These are phyloP conservation scores for Westerdykella sp. DNA, from an alignment of 2,329 filamentous ascomycete species.

Conservation along the genomic window DNA sequence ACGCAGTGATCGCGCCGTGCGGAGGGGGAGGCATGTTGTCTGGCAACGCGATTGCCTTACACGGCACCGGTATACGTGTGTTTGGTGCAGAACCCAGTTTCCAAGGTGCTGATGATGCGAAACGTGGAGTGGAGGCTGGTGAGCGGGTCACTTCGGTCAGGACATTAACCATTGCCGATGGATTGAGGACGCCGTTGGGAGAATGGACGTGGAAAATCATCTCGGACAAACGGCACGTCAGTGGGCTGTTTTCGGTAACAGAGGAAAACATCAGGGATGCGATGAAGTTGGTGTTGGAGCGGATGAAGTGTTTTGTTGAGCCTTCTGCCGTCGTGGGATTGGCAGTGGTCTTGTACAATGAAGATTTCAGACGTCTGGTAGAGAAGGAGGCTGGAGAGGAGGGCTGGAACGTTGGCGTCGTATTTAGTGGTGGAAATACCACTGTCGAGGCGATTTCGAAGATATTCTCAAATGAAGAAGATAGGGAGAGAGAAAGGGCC, in stretches of 20 bases:
- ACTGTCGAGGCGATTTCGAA: slow-evolving; percentile 55
- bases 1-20: slow-evolving; percentile 67
- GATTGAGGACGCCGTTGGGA: slow-evolving; percentile 77
- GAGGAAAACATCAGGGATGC: slow-evolving; percentile 77
- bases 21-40: slow-evolving; percentile 85
- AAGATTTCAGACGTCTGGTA: slow-evolving; percentile 65
- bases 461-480: slow-evolving; percentile 41
- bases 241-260: slow-evolving; percentile 64
- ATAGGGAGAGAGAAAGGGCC: slow-evolving; percentile 32
- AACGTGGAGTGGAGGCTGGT: slow-evolving; percentile 61
- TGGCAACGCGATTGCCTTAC: slow-evolving; percentile 71
- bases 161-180: slow-evolving; percentile 80
- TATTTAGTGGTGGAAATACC: slow-evolving; percentile 60
- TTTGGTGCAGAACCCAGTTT: slow-evolving; percentile 84
- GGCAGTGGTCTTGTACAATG: slow-evolving; percentile 76
- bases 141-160: slow-evolving; percentile 61
- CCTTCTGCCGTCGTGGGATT: slow-evolving; percentile 79
- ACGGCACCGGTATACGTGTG: slow-evolving; percentile 65
- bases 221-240: slow-evolving; percentile 62
- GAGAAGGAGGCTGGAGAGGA: slow-evolving; percentile 62
- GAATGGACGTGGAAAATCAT: slow-evolving; percentile 70
- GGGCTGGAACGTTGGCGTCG: slow-evolving; percentile 65
- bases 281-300: slow-evolving; percentile 72
- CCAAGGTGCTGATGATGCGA: slow-evolving; percentile 77
- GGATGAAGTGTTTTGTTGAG: slow-evolving; percentile 87